Evolutionary conservation across 306 rosid species (phyloP).

Genomic region (Quercus parvula): DNA sequence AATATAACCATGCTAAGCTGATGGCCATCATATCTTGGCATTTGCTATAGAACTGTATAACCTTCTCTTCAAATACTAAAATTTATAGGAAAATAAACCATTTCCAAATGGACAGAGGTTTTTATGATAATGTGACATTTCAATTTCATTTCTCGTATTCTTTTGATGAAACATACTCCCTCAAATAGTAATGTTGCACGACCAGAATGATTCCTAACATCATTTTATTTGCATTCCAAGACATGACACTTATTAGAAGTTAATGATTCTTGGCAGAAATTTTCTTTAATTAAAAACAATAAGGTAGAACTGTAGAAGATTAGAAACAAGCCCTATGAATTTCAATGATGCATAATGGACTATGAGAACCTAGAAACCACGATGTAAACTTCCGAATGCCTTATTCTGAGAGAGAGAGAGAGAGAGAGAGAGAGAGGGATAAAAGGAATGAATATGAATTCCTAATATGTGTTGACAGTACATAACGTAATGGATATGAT

Average conservation of each 20-base stretch:
- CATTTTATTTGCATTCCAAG: background rate
- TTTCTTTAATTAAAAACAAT: background rate
- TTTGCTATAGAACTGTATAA: background rate
- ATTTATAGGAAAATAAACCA: background rate
- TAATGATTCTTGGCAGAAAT: background rate
- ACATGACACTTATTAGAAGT: background rate
- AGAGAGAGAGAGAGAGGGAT: background rate
- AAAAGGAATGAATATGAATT: background rate
- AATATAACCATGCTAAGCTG: background rate
- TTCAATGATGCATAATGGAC: background rate
- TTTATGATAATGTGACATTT: background rate
- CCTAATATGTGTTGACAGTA: background rate
- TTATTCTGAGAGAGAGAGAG: background rate
- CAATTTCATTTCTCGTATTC: background rate
- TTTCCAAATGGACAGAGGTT: background rate
- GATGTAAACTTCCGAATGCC: background rate
- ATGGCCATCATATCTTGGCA: background rate
- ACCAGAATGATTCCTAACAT: background rate
- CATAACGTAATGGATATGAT: too few relatives aligned
- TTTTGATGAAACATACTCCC: background rate
- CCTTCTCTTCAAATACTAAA: background rate
- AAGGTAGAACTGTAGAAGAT: background rate
- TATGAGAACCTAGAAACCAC: background rate
- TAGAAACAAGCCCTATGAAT: background rate
- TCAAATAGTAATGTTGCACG: background rate